These are phyloP conservation scores for Blepharisma japonicum DNA, from an alignment of 73 alveolate species.

Conservation along the genomic window DNA sequence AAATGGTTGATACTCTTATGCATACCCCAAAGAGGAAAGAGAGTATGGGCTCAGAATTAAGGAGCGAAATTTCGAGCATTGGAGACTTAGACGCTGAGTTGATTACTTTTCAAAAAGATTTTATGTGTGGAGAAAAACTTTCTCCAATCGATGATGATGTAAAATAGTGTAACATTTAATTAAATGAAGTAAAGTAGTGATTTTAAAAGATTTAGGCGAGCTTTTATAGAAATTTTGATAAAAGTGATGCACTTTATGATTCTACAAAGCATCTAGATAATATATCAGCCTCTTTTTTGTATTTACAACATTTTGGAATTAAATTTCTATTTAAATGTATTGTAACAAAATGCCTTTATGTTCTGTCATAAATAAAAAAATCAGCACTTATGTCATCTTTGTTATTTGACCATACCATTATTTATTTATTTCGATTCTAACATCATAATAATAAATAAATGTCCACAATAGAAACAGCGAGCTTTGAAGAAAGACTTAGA, in stretches of 20 bases:
- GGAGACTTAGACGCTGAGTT: background rate
- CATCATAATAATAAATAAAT: background rate
- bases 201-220: too few species aligned
- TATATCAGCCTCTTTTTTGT: too few species aligned
- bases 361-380: too few species aligned
- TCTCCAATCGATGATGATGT: background rate
- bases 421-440: background rate
- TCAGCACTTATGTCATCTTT: too few species aligned
- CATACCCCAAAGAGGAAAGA: conserved; percentile 13
- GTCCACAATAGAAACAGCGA: conserved; percentile 1
- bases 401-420: too few species aligned
- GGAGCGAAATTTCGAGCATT: background rate
- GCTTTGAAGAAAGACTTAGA: conserved; percentile 15
- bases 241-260: too few species aligned
- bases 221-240: too few species aligned
- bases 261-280: too few species aligned
- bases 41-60: background rate
- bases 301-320: too few species aligned
- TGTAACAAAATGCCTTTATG: too few species aligned
- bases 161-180: background rate
- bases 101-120: background rate
- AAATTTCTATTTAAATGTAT: too few species aligned
- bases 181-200: background rate
- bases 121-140: conserved; percentile 15
- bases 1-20: background rate